Conservation (phyloP, 805 yeast species). For the Torulaspora microellipsoides region DNA sequence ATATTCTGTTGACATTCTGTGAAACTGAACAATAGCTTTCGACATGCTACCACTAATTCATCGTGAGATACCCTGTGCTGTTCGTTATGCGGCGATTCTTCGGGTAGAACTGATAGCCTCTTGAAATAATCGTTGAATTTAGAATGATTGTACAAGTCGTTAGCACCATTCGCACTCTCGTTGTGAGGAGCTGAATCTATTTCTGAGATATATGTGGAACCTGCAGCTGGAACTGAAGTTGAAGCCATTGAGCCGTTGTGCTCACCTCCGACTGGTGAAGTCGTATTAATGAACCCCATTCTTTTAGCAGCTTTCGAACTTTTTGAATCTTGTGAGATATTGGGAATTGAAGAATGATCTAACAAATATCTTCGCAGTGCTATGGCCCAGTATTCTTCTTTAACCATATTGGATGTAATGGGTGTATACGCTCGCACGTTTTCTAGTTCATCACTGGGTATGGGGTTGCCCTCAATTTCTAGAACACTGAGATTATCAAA, state of each 20-base stretch:
- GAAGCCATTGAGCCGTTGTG: constrained; percentile 6
- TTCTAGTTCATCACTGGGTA: constrained; percentile 51
- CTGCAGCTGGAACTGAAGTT: constrained; percentile 8
- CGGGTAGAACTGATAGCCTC: constrained; percentile 61
- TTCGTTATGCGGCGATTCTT: constrained; percentile 32
- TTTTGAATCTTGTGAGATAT: constrained; percentile 7
- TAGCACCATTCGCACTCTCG: constrained; percentile 4
- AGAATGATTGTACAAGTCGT: constrained; percentile 31
- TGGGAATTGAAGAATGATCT: constrained; percentile 19
- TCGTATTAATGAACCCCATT: constrained; percentile 57
- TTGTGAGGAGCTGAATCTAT: constrained; percentile 4
- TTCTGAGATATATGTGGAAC: constrained; percentile 4
- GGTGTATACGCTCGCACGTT: constrained; percentile 36
- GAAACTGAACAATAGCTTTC: constrained; percentile 57
- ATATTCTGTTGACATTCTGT: constrained; percentile 61
- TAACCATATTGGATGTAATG: constrained; percentile 37
- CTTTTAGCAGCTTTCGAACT: constrained; percentile 62
- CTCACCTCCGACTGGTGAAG: constrained; percentile 14
- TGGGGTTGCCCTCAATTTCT: constrained; percentile 53
- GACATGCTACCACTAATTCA: constrained; percentile 38
- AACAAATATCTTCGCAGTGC: constrained; percentile 30
- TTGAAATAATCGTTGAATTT: constrained; percentile 61
- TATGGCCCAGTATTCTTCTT: constrained; percentile 36
- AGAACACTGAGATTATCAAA: constrained; percentile 50
- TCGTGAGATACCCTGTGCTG: constrained; percentile 30